Evolutionary conservation across 768 basidiomycete species (phyloP).

Genomic region (Leccinum disarticulatum): DNA sequence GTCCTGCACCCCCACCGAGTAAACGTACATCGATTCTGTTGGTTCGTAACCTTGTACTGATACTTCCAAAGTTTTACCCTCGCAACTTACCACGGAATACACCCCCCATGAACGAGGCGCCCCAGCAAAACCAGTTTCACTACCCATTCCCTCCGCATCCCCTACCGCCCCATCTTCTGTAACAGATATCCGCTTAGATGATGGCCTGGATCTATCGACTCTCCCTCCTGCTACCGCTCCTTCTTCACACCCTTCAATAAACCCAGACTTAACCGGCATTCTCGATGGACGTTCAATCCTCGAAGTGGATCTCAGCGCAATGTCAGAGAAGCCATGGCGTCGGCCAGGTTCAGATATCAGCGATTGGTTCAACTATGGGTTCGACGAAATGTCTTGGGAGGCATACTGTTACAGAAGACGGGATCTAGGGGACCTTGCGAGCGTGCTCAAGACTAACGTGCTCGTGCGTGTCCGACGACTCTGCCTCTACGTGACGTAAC

Average conservation of each 20-base stretch:
- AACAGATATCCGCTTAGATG: conserved; percentile 34
- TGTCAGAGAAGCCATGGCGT: conserved; percentile 88
- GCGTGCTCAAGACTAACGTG: conserved; percentile 79
- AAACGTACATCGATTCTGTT: conserved; percentile 26
- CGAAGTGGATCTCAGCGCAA: conserved; percentile 74
- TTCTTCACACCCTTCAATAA: conserved; percentile 76
- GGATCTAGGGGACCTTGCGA: conserved; percentile 77
- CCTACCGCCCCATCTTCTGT: conserved; percentile 19
- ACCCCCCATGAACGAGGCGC: conserved; percentile 67
- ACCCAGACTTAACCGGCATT: conserved; percentile 62
- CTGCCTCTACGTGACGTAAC: conserved; percentile 5
- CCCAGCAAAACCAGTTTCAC: conserved; percentile 31
- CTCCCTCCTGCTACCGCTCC: conserved; percentile 71
- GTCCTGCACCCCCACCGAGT: too few relatives aligned
- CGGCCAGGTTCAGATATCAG: conserved; percentile 88
- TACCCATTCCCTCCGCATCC: conserved; percentile 22
- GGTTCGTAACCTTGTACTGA: conserved; percentile 7
- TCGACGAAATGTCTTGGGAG: conserved; percentile 96
- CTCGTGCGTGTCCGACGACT: conserved; percentile 50
- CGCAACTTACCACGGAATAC: conserved; percentile 79
- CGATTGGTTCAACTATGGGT: conserved; percentile 99
- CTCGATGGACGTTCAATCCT: conserved; percentile 78
- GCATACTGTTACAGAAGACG: conserved; percentile 85
- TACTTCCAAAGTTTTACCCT: conserved; percentile 35
- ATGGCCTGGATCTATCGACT: conserved; percentile 60